Evolutionary conservation across 208 protist species (phyloP).

Genomic region (Leishmania major): DNA sequence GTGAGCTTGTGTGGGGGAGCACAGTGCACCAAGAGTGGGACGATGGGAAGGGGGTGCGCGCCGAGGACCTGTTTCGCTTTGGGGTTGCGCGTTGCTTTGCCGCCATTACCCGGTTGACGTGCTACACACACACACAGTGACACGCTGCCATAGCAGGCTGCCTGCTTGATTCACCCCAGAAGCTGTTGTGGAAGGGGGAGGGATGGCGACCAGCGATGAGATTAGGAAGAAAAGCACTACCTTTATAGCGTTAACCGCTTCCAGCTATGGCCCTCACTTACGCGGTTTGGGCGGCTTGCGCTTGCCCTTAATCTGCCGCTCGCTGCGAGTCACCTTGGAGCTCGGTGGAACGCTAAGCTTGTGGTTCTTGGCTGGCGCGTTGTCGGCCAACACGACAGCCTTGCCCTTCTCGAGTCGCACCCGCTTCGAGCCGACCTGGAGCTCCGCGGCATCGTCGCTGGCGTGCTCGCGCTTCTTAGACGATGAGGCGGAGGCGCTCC

Average conservation of each 20-base stretch:
- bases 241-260: neutral
- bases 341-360: conserved; percentile 53
- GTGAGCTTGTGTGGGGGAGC: neutral
- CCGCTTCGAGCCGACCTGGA: conserved; percentile 10
- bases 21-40: neutral
- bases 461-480: neutral
- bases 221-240: neutral
- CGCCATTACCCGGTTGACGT: neutral
- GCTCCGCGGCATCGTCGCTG: neutral
- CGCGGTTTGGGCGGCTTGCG: neutral
- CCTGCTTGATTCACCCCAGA: neutral
- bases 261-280: neutral
- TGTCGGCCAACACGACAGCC: neutral
- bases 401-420: conserved; percentile 23
- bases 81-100: too few relatives aligned
- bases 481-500: neutral
- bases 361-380: conserved; percentile 4
- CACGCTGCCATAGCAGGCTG: neutral
- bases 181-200: neutral
- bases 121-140: neutral
- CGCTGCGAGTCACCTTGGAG: neutral
- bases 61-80: neutral
- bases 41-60: neutral
- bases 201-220: neutral
- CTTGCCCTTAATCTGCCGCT: neutral